phyloP scores from a whole-genome alignment of 768 basidiomycete genomes.

The Tulasnella sp. region DNA sequence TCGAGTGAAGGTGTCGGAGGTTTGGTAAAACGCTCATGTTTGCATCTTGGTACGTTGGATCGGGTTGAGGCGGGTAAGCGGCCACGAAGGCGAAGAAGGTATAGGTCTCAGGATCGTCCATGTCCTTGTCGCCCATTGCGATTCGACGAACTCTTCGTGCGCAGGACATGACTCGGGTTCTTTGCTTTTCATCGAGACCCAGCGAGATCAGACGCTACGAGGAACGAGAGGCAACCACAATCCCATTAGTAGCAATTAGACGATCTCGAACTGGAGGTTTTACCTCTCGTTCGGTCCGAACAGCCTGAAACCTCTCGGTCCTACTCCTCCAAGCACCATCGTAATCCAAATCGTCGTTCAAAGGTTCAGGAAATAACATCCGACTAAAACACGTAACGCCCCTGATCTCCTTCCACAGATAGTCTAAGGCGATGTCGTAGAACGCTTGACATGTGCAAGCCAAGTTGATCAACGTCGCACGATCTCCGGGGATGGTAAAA shows the following conservation, averaged over 20 bases:
- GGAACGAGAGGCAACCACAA: neutral
- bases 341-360: neutral
- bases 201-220: slow-evolving; percentile 5
- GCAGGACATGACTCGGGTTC: neutral
- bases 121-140: slow-evolving; percentile 2
- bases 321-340: neutral
- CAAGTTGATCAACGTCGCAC: neutral
- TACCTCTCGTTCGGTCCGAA: slow-evolving; percentile 13
- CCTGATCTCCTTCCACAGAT: neutral
- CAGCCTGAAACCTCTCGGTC: slow-evolving; percentile 7
- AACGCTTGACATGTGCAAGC: slow-evolving; percentile 10
- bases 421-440: slow-evolving; percentile 5
- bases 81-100: slow-evolving; percentile 15
- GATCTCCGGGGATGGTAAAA: slow-evolving; percentile 1
- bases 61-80: neutral
- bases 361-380: slow-evolving; percentile 9
- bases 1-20: slow-evolving; percentile 4
- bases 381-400: neutral
- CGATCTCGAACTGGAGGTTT: neutral
- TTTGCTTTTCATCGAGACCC: neutral
- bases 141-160: neutral
- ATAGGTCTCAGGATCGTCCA: slow-evolving; percentile 15
- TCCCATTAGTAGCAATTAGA: neutral
- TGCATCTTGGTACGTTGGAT: neutral
- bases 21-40: neutral